phyloP scores from a whole-genome alignment of 345 rosid species.

The Lepidium sativum region DNA sequence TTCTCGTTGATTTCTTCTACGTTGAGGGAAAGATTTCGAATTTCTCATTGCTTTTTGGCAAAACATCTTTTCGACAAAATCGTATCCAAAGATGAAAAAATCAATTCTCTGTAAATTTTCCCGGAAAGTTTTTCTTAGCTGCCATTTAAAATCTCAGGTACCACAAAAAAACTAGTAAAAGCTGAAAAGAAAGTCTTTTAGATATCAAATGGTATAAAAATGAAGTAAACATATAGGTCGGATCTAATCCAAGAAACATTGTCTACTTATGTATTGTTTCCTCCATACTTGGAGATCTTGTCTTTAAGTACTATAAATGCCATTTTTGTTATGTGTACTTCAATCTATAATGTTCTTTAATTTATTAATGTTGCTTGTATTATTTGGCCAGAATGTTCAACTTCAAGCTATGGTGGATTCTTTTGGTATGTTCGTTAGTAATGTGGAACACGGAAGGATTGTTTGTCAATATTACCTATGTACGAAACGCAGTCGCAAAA shows the following conservation, averaged over 20 bases:
- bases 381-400: slow-evolving; percentile 49
- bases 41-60: background rate
- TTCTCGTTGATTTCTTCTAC: slow-evolving; percentile 19
- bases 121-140: background rate
- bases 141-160: slow-evolving; percentile 10
- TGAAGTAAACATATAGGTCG: slow-evolving; percentile 1
- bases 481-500: slow-evolving; percentile 54
- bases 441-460: slow-evolving; percentile 40
- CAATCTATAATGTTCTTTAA: background rate
- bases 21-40: slow-evolving; percentile 9
- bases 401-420: slow-evolving; percentile 37
- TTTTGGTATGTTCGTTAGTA: slow-evolving; percentile 32
- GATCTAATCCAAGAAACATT: background rate
- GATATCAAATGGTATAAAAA: background rate
- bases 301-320: background rate
- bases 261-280: slow-evolving; percentile 2
- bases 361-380: background rate
- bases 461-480: slow-evolving; percentile 47
- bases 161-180: background rate
- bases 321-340: slow-evolving; percentile 5
- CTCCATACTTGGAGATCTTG: background rate
- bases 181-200: background rate
- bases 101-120: background rate
- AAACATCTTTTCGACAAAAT: background rate
- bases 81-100: background rate